Percentiles rank a stretch among this genome's conserved stretches.
phyloP scores from a whole-genome alignment of 768 basidiomycete genomes.

The Albatrellus ellisii region DNA sequence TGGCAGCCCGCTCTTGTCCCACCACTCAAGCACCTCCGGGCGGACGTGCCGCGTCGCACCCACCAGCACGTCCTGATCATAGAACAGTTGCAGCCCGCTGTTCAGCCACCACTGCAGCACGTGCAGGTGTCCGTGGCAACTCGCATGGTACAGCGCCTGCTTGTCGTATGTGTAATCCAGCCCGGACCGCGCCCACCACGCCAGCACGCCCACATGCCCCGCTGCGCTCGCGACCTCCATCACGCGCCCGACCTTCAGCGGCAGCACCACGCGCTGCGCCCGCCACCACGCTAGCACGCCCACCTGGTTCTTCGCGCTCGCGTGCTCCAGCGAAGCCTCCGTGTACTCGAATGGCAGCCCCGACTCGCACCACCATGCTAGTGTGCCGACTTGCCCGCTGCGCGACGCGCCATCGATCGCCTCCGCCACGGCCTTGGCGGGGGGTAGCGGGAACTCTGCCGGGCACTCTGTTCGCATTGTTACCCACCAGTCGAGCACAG shows the following conservation, averaged over 20 bases:
- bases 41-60: constrained; percentile 75
- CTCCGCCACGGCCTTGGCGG: constrained; percentile 41
- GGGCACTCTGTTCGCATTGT: constrained; percentile 47
- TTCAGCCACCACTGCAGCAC: constrained; percentile 78
- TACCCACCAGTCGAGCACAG: constrained; percentile 77
- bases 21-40: constrained; percentile 79
- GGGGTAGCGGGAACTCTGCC: constrained; percentile 43
- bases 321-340: constrained; percentile 67
- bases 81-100: constrained; percentile 64
- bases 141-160: constrained; percentile 65
- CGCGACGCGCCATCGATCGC: constrained; percentile 72
- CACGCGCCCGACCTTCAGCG: constrained; percentile 70
- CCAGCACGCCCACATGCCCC: constrained; percentile 60
- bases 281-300: constrained; percentile 80
- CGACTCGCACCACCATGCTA: constrained; percentile 75
- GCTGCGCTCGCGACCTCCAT: constrained; percentile 80
- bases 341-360: constrained; percentile 60
- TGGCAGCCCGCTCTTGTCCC: constrained; percentile 66
- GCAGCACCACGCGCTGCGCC: constrained; percentile 31
- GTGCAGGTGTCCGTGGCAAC: constrained; percentile 67
- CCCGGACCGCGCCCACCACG: constrained; percentile 77
- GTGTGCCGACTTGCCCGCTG: constrained; percentile 57
- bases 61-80: constrained; percentile 67
- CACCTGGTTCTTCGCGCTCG: constrained; percentile 68
- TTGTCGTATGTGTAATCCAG: constrained; percentile 71